phyloP scores from a whole-genome alignment of 2,329 filamentous ascomycete genomes.

The Penicillium sp. region DNA sequence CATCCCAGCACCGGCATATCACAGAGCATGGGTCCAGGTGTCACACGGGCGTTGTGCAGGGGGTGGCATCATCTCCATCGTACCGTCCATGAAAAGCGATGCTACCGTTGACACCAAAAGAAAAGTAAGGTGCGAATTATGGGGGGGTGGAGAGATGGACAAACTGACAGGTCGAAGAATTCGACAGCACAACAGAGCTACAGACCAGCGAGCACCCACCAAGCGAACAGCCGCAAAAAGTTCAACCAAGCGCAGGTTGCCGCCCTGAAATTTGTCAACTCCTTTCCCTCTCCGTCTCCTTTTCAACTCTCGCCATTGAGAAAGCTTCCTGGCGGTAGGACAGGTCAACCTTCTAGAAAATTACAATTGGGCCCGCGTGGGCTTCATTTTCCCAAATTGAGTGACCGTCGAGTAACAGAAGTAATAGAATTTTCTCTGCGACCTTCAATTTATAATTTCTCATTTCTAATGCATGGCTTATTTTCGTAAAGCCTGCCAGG shows the following conservation, averaged over 20 bases:
- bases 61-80: slow-evolving; percentile 4
- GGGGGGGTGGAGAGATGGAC: not conserved
- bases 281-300: not conserved
- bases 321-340: slow-evolving; percentile 8
- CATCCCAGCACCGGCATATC: not conserved
- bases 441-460: not conserved
- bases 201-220: not conserved
- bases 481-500: slow-evolving; percentile 1
- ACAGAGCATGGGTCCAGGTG: slow-evolving; percentile 12
- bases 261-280: not conserved
- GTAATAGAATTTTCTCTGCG: slow-evolving; percentile 20
- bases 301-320: slow-evolving; percentile 2
- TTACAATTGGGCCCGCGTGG: slow-evolving; percentile 21
- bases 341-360: slow-evolving; percentile 23
- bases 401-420: slow-evolving; percentile 22
- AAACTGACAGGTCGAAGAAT: not conserved
- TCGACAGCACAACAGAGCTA: not conserved
- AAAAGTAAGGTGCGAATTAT: not conserved
- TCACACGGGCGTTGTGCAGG: slow-evolving; percentile 19
- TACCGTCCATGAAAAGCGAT: slow-evolving; percentile 2
- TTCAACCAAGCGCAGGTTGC: not conserved
- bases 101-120: slow-evolving; percentile 4
- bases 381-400: slow-evolving; percentile 4
- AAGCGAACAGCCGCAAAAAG: not conserved
- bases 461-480: not conserved